Percentiles rank a stretch among this genome's conserved stretches.
These are phyloP conservation scores for Hypholoma sublateritium DNA, from an alignment of 768 basidiomycete species.

Conservation along the genomic window DNA sequence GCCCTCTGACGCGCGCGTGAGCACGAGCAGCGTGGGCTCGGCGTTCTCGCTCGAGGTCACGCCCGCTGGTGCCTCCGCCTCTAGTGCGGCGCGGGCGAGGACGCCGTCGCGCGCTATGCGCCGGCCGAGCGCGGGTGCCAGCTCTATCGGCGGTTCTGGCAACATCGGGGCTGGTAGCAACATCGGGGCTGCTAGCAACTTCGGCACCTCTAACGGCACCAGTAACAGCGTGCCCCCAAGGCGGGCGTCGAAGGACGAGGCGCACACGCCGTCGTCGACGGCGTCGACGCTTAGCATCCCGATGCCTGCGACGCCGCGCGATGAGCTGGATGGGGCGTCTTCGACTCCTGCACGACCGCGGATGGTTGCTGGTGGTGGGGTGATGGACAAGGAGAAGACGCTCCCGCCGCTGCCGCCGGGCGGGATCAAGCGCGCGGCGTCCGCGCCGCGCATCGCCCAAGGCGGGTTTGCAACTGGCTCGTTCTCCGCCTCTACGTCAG, in stretches of 20 bases:
- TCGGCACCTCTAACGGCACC: background rate
- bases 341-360: no score
- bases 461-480: background rate
- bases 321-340: conserved; percentile 19
- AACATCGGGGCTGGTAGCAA: background rate
- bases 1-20: conserved; percentile 11
- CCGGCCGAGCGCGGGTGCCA: conserved; percentile 8
- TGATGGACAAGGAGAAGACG: conserved; percentile 34
- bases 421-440: conserved; percentile 17
- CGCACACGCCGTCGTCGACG: conserved; percentile 32
- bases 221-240: background rate
- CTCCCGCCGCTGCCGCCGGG: conserved; percentile 32
- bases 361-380: no score
- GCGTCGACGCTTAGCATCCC: conserved; percentile 35
- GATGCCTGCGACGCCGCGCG: conserved; percentile 30
- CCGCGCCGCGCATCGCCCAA: background rate
- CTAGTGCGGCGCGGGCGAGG: conserved; percentile 11
- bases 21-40: conserved; percentile 32
- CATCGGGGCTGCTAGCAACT: no score
- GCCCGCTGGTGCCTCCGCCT: conserved; percentile 5
- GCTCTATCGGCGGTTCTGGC: background rate
- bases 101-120: conserved; percentile 1
- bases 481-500: background rate
- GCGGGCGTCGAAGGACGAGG: conserved; percentile 14
- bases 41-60: conserved; percentile 23